Base-by-base conservation (phyloP, 2,329 filamentous ascomycete genomes). In the Curvularia hawaiiensis region DNA sequence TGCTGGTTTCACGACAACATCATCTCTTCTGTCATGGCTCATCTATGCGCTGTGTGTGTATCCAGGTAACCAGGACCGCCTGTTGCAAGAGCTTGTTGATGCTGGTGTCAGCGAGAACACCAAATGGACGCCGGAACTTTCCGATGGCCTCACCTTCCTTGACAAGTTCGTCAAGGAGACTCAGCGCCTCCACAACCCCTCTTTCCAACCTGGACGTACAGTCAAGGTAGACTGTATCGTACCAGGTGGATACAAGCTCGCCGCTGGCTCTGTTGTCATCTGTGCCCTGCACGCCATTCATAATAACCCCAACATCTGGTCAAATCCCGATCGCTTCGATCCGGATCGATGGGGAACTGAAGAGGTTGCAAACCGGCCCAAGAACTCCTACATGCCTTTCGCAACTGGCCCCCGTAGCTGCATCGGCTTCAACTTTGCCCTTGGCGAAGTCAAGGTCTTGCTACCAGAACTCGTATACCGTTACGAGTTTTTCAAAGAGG, bases 261-360 rank as follows among this genome's bases (percentile, higher is more conserved):
- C 84, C 28, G 77, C 79, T 52, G 83, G 80, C 62, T 67, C 78
- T 0, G 75, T 88, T 31, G 75, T 87, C 30, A 83, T 88, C 52
- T 78, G 82, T 0, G 82, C 82, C 0, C 70, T 80, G 0, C 76
- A 78, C 50, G 70, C 75, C 44, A 78, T 81, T 47, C 78, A 80
- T 63, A 79, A 83, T 68, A 86, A 87, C 73, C 77, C 82, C 0
- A 75, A 74, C 2, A 54, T 83, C 2, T 88, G 85, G 86, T 80
- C 84, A 44, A 84, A 87, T 65, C 86, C 85, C 0, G 71, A 77
- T 1, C 76, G 77, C 0, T 88, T 88, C 65, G 78, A 88, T 62
- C 84, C 85, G 0, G 85, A 88, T 58, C 76, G 86, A 2, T 88
- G 86, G 86, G 80, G 82, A 59, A 80, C 80, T 0, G 80, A 83